Evolutionary conservation across 2,329 filamentous ascomycete genomes (phyloP).

Genomic region (Verticillium nonalfalfae): DNA sequence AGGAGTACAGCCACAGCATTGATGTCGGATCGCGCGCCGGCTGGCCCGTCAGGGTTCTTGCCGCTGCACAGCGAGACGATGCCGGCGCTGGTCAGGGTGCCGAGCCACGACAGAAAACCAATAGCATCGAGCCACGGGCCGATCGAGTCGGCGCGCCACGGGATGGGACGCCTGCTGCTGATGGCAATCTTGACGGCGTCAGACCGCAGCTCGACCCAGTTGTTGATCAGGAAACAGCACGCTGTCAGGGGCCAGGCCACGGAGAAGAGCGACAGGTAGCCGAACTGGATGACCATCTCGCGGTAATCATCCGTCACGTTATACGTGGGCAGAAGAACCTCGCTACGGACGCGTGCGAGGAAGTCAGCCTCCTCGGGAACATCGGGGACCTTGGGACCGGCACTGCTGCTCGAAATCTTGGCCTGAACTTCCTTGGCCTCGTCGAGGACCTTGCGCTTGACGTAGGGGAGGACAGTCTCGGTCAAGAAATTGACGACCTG

Average conservation of each 20-base stretch:
- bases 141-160: constrained; percentile 87
- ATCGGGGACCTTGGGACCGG: constrained; percentile 48
- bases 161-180: constrained; percentile 82
- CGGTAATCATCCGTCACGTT: constrained; percentile 87
- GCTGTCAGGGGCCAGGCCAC: constrained; percentile 93
- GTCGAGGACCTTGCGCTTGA: constrained; percentile 71
- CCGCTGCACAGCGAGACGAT: constrained; percentile 91
- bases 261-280: constrained; percentile 86
- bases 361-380: constrained; percentile 73
- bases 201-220: constrained; percentile 90
- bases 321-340: constrained; percentile 77
- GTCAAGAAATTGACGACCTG: constrained; percentile 83
- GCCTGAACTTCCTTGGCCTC: constrained; percentile 73
- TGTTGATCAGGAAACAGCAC: constrained; percentile 84
- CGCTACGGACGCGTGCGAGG: constrained; percentile 71
- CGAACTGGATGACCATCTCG: constrained; percentile 85
- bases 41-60: constrained; percentile 57
- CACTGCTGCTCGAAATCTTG: constrained; percentile 49
- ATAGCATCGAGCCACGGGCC: constrained; percentile 86
- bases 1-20: constrained; percentile 76
- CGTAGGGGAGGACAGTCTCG: constrained; percentile 78
- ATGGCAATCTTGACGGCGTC: constrained; percentile 93
- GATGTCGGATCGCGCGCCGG: constrained; percentile 63
- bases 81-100: constrained; percentile 79
- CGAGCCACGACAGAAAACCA: constrained; percentile 88